A percentile compares a stretch with the other conserved stretches of the same genome.
phyloP scores from a whole-genome alignment of 371 early-diverging fungal genomes.

The Mucor velutinosus region DNA sequence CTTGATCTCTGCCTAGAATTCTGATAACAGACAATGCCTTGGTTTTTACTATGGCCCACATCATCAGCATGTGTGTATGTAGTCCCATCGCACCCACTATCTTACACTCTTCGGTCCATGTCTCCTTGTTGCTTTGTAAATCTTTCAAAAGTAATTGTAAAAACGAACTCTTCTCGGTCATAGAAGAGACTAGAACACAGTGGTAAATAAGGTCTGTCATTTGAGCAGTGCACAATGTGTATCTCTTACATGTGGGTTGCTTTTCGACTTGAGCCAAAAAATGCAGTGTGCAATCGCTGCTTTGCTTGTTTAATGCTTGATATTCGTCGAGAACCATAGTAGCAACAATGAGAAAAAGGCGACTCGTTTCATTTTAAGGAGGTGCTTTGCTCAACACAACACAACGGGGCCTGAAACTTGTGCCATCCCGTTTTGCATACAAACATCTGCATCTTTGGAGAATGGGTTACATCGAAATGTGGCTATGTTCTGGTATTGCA shows the following conservation, averaged over 20 bases:
- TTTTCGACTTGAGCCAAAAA: not conserved
- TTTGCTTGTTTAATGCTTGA: not conserved
- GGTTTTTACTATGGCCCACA: constrained; percentile 11
- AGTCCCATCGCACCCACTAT: not conserved
- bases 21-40: constrained; percentile 23
- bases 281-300: not conserved
- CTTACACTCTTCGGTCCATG: constrained; percentile 14
- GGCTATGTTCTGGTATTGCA: too few species aligned
- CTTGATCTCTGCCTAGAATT: constrained; percentile 25
- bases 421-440: too few species aligned
- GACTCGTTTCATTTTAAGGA: not conserved
- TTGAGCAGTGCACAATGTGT: not conserved
- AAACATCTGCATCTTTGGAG: too few species aligned
- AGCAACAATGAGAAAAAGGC: not conserved
- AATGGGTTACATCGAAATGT: too few species aligned
- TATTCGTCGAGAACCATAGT: not conserved
- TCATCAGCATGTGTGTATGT: not conserved
- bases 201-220: too few species aligned
- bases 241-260: not conserved
- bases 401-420: too few species aligned
- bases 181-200: constrained; percentile 8
- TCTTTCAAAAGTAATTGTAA: constrained; percentile 16
- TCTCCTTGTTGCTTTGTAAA: not conserved
- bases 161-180: constrained; percentile 15
- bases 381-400: not conserved